A percentile compares a stretch with the other conserved stretches of the same genome.
Conservation (phyloP, 164 flowering plant species). For the Aristolochia californica region DNA sequence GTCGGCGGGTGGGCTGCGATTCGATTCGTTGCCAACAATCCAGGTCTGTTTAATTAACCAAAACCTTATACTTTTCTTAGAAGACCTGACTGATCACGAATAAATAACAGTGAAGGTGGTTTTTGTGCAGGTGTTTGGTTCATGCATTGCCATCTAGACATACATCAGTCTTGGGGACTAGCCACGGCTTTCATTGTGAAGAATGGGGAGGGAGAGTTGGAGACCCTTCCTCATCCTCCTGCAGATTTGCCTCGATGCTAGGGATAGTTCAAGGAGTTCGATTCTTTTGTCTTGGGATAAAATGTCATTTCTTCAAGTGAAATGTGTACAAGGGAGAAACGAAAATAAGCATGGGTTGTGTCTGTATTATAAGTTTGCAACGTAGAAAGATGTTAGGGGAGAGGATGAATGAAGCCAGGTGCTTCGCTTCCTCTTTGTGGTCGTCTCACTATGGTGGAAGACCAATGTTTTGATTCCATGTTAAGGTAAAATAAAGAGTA, state of each 20-base stretch:
- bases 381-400: no score
- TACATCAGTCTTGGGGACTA: constrained; percentile 55
- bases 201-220: constrained; percentile 38
- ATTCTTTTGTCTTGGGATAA: neutral
- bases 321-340: neutral
- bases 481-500: no score
- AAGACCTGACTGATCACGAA: no score
- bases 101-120: neutral
- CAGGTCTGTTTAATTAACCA: constrained; percentile 29
- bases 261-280: neutral
- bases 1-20: constrained; percentile 80
- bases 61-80: no score
- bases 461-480: no score
- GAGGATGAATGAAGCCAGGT: no score
- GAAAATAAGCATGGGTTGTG: neutral
- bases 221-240: constrained; percentile 61
- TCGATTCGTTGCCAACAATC: constrained; percentile 61
- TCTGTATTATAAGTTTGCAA: no score
- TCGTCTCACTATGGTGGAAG: no score
- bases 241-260: constrained; percentile 49
- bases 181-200: constrained; percentile 47
- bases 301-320: neutral
- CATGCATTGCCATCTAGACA: constrained; percentile 63
- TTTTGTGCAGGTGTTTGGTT: constrained; percentile 49
- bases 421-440: no score